These are phyloP conservation scores for Aaosphaeria pasadenensis DNA, from an alignment of 2,329 filamentous ascomycete genomes.

Conservation along the genomic window DNA sequence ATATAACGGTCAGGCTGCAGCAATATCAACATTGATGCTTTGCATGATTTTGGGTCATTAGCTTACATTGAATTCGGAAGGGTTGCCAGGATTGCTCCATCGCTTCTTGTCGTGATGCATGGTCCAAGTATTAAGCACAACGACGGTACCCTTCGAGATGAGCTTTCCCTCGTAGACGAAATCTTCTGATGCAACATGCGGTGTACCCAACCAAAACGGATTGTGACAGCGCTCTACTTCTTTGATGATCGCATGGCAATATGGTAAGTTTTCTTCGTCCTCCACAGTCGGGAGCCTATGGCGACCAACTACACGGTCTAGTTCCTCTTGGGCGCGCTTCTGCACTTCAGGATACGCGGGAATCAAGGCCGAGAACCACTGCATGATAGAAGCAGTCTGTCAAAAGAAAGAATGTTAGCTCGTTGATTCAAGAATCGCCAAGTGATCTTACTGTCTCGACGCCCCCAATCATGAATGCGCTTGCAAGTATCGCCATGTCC, in stretches of 20 bases:
- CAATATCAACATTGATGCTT: not conserved
- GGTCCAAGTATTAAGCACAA: conserved; percentile 35
- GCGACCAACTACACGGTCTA: conserved; percentile 12
- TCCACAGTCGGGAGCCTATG: conserved; percentile 7
- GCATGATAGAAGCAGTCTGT: conserved; percentile 3
- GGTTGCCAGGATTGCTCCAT: conserved; percentile 6
- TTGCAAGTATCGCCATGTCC: conserved; percentile 13
- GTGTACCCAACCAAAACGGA: not conserved
- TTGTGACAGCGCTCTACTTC: conserved; percentile 2
- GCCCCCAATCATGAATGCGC: conserved; percentile 15
- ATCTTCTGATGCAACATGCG: not conserved
- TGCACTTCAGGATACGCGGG: conserved; percentile 5
- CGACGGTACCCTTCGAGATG: conserved; percentile 40
- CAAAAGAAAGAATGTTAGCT: too few species aligned
- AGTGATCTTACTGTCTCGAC: conserved; percentile 7
- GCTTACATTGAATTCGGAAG: conserved; percentile 8
- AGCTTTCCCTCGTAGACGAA: not conserved
- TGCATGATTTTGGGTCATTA: too few species aligned
- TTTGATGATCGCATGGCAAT: conserved; percentile 9
- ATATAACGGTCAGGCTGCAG: conserved; percentile 8
- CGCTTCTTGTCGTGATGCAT: conserved; percentile 22
- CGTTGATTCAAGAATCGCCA: too few species aligned
- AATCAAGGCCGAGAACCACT: conserved; percentile 5
- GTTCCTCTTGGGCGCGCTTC: conserved; percentile 6
- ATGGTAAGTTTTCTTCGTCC: conserved; percentile 10